phyloP scores from a whole-genome alignment of 2,329 filamentous ascomycete species.

The Dactylella cylindrospora region DNA sequence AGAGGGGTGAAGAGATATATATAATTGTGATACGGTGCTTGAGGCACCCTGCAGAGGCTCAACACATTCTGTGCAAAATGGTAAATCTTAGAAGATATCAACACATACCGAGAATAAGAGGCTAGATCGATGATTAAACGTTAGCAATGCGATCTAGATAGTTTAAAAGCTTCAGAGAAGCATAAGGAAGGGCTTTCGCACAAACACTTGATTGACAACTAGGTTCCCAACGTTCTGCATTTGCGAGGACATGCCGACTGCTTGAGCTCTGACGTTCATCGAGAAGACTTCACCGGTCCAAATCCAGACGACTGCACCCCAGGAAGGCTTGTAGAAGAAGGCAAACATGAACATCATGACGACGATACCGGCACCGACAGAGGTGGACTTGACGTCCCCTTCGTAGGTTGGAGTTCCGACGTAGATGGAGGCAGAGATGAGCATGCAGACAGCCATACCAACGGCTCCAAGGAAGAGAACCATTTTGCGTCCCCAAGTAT shows the following conservation, averaged over 20 bases:
- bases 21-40: too few species aligned
- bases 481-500: slow-evolving; percentile 71
- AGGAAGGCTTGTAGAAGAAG: slow-evolving; percentile 69
- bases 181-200: too few species aligned
- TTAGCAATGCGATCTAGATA: too few species aligned
- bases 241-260: slow-evolving; percentile 40
- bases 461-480: slow-evolving; percentile 68
- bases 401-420: slow-evolving; percentile 61
- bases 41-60: too few species aligned
- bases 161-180: too few species aligned
- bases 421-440: slow-evolving; percentile 63
- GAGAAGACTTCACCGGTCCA: slow-evolving; percentile 51
- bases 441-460: slow-evolving; percentile 71
- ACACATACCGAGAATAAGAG: too few species aligned
- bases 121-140: too few species aligned
- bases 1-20: too few species aligned
- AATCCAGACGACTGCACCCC: slow-evolving; percentile 63
- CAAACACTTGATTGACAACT: slow-evolving; percentile 41
- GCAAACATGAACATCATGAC: slow-evolving; percentile 68
- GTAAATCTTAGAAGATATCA: too few species aligned
- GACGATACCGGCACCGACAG: slow-evolving; percentile 68
- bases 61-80: too few species aligned
- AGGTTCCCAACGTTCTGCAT: slow-evolving; percentile 43
- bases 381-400: slow-evolving; percentile 59
- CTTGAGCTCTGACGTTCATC: slow-evolving; percentile 43